A percentile compares a stretch with the other conserved stretches of the same genome.
These are phyloP conservation scores for Bretschneidera sinensis DNA, from an alignment of 345 rosid species.

Conservation along the genomic window DNA sequence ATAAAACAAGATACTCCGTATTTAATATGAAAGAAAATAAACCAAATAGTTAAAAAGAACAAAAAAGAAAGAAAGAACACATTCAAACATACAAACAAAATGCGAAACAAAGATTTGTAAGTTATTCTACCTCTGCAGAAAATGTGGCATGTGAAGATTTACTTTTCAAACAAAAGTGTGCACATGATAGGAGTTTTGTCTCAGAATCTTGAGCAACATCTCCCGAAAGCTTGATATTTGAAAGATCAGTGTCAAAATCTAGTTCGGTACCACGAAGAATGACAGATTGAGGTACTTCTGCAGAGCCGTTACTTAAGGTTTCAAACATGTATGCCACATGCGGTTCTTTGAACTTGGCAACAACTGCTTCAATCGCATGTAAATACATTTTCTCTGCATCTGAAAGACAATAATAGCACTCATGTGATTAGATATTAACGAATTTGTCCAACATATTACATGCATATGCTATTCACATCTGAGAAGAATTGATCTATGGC, in stretches of 20 bases:
- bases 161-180: slow-evolving; percentile 49
- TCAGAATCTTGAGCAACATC: slow-evolving; percentile 35
- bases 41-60: no score
- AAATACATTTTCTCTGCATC: slow-evolving; percentile 47
- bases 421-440: not conserved
- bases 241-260: slow-evolving; percentile 42
- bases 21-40: no score
- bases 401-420: slow-evolving; percentile 22
- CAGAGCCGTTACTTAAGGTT: slow-evolving; percentile 33
- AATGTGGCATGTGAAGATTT: slow-evolving; percentile 33
- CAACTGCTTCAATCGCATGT: slow-evolving; percentile 41
- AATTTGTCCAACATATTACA: not conserved
- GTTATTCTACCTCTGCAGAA: slow-evolving; percentile 60
- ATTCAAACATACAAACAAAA: no score
- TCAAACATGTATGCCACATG: slow-evolving; percentile 50
- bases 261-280: slow-evolving; percentile 53
- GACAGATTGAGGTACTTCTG: slow-evolving; percentile 39
- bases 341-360: slow-evolving; percentile 60
- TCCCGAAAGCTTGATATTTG: slow-evolving; percentile 37
- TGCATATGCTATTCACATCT: not conserved
- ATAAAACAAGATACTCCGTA: slow-evolving; percentile 5
- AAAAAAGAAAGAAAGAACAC: no score
- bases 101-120: not conserved
- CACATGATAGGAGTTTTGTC: slow-evolving; percentile 39
- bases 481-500: not conserved